Evolutionary conservation across 768 basidiomycete species (phyloP).

Genomic region (Lactarius hatsudake): DNA sequence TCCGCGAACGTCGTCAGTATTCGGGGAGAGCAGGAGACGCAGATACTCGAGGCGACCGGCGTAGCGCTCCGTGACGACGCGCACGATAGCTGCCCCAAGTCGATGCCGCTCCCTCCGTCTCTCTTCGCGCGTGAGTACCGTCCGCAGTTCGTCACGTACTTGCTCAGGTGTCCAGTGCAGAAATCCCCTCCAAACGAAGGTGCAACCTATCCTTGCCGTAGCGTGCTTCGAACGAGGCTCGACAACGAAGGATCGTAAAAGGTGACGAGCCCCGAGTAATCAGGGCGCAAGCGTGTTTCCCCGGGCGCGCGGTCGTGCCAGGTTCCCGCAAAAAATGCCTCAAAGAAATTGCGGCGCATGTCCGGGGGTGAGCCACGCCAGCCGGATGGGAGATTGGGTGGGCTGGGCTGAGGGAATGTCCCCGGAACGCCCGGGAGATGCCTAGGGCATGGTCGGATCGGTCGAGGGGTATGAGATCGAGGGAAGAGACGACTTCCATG

Average conservation of each 20-base stretch:
- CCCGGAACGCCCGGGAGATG: background rate
- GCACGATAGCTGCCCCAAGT: constrained; percentile 44
- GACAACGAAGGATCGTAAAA: constrained; percentile 44
- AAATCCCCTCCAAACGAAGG: constrained; percentile 38
- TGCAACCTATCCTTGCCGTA: constrained; percentile 35
- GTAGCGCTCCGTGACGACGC: constrained; percentile 43
- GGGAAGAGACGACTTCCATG: constrained; percentile 19
- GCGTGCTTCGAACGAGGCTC: constrained; percentile 36
- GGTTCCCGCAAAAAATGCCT: constrained; percentile 36
- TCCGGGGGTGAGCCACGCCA: constrained; percentile 22
- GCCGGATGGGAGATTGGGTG: constrained; percentile 19
- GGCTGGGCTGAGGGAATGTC: background rate
- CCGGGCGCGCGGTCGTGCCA: constrained; percentile 46
- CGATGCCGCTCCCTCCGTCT: constrained; percentile 35
- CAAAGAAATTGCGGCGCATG: background rate
- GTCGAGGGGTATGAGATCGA: constrained; percentile 11
- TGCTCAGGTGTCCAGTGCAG: constrained; percentile 30
- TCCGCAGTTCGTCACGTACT: constrained; percentile 28
- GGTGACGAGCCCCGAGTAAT: constrained; percentile 42
- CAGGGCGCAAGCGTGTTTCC: constrained; percentile 43
- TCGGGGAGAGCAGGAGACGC: constrained; percentile 36
- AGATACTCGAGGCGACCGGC: constrained; percentile 42
- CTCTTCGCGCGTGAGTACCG: constrained; percentile 28
- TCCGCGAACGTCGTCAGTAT: constrained; percentile 21
- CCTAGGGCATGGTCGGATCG: background rate